Evolutionary conservation across 2,329 filamentous ascomycete species (phyloP), one percentile per base, ranked within the genome.

Genomic region (Pseudocercospora cruenta): DNA sequence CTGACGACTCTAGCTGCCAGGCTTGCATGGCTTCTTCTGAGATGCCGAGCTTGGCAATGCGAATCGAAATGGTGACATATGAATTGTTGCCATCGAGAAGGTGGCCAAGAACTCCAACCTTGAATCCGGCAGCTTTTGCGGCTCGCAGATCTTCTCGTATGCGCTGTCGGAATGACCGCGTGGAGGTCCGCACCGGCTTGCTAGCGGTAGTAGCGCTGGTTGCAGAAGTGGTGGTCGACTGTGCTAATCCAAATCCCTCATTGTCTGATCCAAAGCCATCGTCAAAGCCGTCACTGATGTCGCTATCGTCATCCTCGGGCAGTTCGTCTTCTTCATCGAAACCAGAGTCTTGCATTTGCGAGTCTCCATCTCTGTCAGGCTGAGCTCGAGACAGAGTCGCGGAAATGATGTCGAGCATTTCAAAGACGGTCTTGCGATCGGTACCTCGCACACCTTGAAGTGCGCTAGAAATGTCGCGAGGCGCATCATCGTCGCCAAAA

Each of bases 1-100:
- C 89, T 0, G 82, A 78, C 0, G 83, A 79, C 14, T 85, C 79
- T 10, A 97, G 77, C 66, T 90, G 85, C 93, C 93, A 97, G 1
- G 93, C 91, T 73, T 90, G 84, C 78, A 92, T 86, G 0, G 88
- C 89, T 73, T 94, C 91, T 43, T 90, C 84, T 0, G 91, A 90
- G 12, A 97, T 86, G 0, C 86, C 88, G 1, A 97, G 85, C 71
- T 90, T 91, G 3, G 84, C 81, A 31, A 91, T 86, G 3, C 87
- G 88, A 31, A 91, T 85, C 0, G 93, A 92, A 1, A 95, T 78
- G 4, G 87, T 88, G 19, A 95, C 77, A 66, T 86, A 85, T 60
- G 82, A 80, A 26, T 77, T 81, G 65, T 80, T 83, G 10, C 80
- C 79, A 1, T 80, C 75, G 24, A 83, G 76, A 19, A 88, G 79